Percentiles rank a stretch among this genome's conserved stretches.
phyloP scores from a whole-genome alignment of 2,329 filamentous ascomycete genomes.

The Claviceps sorghi region DNA sequence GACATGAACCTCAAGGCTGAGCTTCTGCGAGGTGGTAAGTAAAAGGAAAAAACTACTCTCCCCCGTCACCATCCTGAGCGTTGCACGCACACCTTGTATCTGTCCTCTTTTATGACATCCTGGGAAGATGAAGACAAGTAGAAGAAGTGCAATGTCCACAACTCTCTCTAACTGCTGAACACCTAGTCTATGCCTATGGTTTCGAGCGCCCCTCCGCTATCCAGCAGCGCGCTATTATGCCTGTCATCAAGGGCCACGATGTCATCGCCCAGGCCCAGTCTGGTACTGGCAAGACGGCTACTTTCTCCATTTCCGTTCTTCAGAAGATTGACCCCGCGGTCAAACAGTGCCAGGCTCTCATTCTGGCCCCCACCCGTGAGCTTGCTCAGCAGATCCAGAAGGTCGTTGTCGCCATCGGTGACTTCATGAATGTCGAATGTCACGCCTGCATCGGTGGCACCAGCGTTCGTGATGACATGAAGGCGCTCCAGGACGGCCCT shows the following conservation, averaged over 20 bases:
- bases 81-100: background rate
- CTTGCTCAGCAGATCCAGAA: constrained; percentile 99
- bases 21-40: constrained; percentile 78
- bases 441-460: constrained; percentile 99
- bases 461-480: constrained; percentile 96
- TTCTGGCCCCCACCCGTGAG: constrained; percentile 95
- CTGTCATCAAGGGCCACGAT: constrained; percentile 99
- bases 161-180: background rate
- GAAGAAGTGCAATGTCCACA: background rate
- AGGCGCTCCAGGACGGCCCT: constrained; percentile 86
- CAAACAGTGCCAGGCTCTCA: constrained; percentile 96
- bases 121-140: background rate
- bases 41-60: constrained; percentile 13
- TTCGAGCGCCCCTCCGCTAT: constrained; percentile 99
- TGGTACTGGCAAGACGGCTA: constrained; percentile 98
- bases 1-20: constrained; percentile 94
- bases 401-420: constrained; percentile 94
- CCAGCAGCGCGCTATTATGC: constrained; percentile 99
- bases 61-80: background rate
- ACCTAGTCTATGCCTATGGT: constrained; percentile 86
- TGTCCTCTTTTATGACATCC: background rate
- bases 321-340: constrained; percentile 95
- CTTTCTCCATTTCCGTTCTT: constrained; percentile 97
- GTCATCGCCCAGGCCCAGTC: constrained; percentile 99
- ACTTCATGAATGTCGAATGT: constrained; percentile 99